Evolutionary conservation across 2,329 filamentous ascomycete genomes (phyloP), one percentile per base, ranked within the genome.

Genomic region (Cryphonectria carpinicola): DNA sequence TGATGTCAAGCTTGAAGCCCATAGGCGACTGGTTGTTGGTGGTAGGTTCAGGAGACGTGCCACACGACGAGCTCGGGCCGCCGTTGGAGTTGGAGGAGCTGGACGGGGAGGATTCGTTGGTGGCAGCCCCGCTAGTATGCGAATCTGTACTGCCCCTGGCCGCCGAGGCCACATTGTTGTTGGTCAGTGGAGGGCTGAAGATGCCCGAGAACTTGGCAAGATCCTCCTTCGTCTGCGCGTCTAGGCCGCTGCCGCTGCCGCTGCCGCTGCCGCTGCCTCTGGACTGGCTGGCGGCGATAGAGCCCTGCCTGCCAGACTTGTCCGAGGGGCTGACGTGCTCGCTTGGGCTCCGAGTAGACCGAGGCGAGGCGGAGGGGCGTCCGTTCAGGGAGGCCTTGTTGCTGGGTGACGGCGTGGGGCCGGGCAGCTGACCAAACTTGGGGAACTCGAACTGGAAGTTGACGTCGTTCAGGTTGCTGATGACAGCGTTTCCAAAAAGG

Each of bases 361-460:
- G 64, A 39, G 69, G 74, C 64, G 72, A 73, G n/a, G 66, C 49
- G 61, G 72, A 70, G n/a, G 70, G 39, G 74, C 65, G 76, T 25
- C 52, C 65, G 11, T 63, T 66, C 11, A 58, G 22, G 3, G 69
- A 43, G 32, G 32, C n/a, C 5, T 78, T 78, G 71, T 73, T 77
- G 66, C 74, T 71, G 41, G 73, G 63, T 1, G 79, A 75, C 10
- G 85, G 66, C 3, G 62, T 43, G 32, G 72, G 82, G 6, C 87
- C 85, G 0, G 88, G 87, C 37, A 97, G 86, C 71, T 90, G 87
- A 63, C 96, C 96, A 77, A 99, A 98, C 78, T 93, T 95, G 74
- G 96, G 95, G 74, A 98, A 98, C 75, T 98, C 95, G 76, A 99
- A 98, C 75, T 95, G 91, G 78, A 98, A 98, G 79, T 92, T 94